Evolutionary conservation across 2,329 filamentous ascomycete genomes (phyloP), one percentile per base, ranked within the genome.

Genomic region (Sarocladium brachiariae): DNA sequence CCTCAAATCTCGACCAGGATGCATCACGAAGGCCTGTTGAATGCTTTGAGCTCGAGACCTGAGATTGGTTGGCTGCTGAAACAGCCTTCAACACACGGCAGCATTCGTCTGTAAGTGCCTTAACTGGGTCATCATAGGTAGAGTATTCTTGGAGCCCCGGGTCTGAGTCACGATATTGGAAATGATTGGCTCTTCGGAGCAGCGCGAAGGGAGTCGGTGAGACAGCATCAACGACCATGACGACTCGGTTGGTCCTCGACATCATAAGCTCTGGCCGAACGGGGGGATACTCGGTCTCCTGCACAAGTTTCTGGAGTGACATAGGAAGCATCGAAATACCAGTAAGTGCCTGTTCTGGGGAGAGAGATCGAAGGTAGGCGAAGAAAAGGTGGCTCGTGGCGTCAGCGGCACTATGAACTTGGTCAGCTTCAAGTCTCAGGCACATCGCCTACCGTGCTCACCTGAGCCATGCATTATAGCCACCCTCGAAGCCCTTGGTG

Each of bases 311-410:
- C 69, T 96, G 90, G 16, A 99, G 77, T 11, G 93, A 96, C 63
- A 91, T 86, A 8, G 93, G 93, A 14, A 99, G 78, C 56, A 86
- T 80, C 0, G 91, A 87, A 54, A 97, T 95, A 43, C 87, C 87
- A 55, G 82, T 87, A 49, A 86, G 73, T 25, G 81, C 80, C 55
- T 84, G 80, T 55, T 92, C 86, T n/a, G 93, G 92, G 2, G 89
- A 83, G 43, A 96, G 72, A 1, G 91, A 96, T 59, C 93, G 82
- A 45, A 99, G 80, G 65, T 97, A 99, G 51, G 93, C 93, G 64
- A 99, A 99, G 75, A 99, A 99, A 50, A 99, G 74, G 72, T 99
- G 93, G 62, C 91, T 96, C 18, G 92, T 90, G 50, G 93, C 93
- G 75, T 97, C 90, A 53, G 93, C 93, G 54, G 92, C 91, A 62